Evolutionary conservation across 2,329 filamentous ascomycete species (phyloP), one percentile per base, ranked within the genome.

Genomic region (Ilyonectria robusta): DNA sequence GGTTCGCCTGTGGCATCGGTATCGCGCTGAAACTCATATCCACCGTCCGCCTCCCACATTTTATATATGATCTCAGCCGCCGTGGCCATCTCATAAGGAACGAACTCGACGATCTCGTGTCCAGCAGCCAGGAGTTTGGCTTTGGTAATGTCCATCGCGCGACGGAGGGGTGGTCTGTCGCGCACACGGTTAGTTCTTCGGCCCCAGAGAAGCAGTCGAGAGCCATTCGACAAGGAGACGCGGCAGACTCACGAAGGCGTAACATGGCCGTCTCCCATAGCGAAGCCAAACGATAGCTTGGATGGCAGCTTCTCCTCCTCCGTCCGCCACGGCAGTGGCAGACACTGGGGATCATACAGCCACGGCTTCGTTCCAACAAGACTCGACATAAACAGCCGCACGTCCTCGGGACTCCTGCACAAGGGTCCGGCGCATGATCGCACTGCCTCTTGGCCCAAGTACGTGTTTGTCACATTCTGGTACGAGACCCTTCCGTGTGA

Each of bases 1-100:
- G 42, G 42, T 46, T 46, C 42, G 42, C 42, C 42, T 46, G 42
- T 46, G 19, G 42, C 19, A 46, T 46, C 42, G 42, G 42, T 46
- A 46, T 46, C 42, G 42, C 42, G 42, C 42, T 46, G 42, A 46
- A 46, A 46, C 42, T 46, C 42, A 46, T 46, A 46, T 46, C 42
- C 42, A 21, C 42, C 42, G 42, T 46, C 42, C 42, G 42, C 42
- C 42, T 46, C 19, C 42, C 42, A 46, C 42, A 46, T 46, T 46
- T 46, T 46, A 46, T 46, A 46, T 19, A 46, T 46, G 42, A 46
- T 46, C 42, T 46, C 42, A 17, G 42, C 19, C 42, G 42, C 42
- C 42, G 42, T 11, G 42, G 42, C 42, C 42, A 46, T 46, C 42
- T 46, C 42, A 46, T 46, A 46, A 46, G 42, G 42, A 46, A 46